Evolutionary conservation across 192 early-diverging fungal species (phyloP), one percentile per base, ranked within the genome.

Genomic region (Lobosporangium transversale): DNA sequence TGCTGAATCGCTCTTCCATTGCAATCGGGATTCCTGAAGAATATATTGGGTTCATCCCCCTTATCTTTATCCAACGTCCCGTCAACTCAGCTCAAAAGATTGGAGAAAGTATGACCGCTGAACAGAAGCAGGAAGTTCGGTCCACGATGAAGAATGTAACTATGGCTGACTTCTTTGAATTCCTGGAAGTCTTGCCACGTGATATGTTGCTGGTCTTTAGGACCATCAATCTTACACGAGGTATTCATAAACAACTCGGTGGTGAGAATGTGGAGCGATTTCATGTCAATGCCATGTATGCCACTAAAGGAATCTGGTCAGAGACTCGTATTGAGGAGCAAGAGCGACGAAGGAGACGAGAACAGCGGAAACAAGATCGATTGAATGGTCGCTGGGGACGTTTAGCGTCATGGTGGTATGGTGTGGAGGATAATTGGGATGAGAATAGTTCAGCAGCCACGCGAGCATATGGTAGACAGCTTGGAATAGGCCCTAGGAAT

Each of bases 131-230:
- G 4, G 55, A 57, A 4, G n/a, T 80, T 23, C 80, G 71, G 10
- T 62, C 70, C 1, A 62, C 79, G 18, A 50, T 83, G 29, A 69
- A 74, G 35, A 78, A 79, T 40, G 61, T 86, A 12, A 81, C 80
- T n/a, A 59, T 87, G 49, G 80, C 66, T 21, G 84, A 87, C 49
- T 70, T 84, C 2, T 78, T 87, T 53, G 74, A 76, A 62, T 85
- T 87, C 49, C 47, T 87, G 51, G 86, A 87, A 55, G 40, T 65
- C 37, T 55, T 87, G 27, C 86, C 86, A 0, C 62, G 86, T 7
- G 86, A 87, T 26, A 84, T 87, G 82, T 68, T 87, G 26, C 43
- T 87, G 49, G 73, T 84, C 26, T 83, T 85, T 60, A 79, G 86
- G 27, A 81, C 80, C 18, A 78, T 79, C n/a, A 82, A 87, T 45